Evolutionary conservation across 2,329 filamentous ascomycete species (phyloP), one percentile per base, ranked within the genome.

Genomic region (Dichotomopilus funicola): DNA sequence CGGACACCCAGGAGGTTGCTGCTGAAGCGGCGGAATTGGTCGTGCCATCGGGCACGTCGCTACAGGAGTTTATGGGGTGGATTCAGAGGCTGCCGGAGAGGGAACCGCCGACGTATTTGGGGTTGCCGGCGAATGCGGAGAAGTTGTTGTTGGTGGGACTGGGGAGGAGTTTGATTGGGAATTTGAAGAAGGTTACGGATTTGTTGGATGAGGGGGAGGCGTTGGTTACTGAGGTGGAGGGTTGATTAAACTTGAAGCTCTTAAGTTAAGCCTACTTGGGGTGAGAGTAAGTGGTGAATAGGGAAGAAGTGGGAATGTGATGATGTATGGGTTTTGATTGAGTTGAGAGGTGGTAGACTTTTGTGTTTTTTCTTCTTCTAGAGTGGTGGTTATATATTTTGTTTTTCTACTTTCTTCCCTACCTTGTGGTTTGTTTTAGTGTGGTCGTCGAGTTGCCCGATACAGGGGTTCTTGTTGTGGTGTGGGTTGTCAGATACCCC

Each of bases 161-260:
- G 66, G 95, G 92, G 44, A 82, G 83, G 67, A 88, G 86, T 66
- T 85, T 96, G 81, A 85, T 96, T 65, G 81, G 80, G 61, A 91
- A 96, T 71, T 66, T 97, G 70, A 85, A 86, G 67, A 89, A 86
- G 70, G 88, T 99, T 51, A 88, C 88, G 60, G 88, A 90, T 62
- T 77, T 96, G 71, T 73, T 99, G 67, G 92, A 99, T 71, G 94
- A 99, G 70, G 91, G 90, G 1, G 94, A 99, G 77, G 88, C 94
- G 71, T 75, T 96, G 62, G 87, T 95, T 80, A 83, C 83, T 47
- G 88, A 91, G 67, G 73, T 66, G 40, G 73, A 19, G 35, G 50
- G 19, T 27, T 27, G 19, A 27, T 43, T 4, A 13, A 27, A 27
- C n/a, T 13, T 47, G 31, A 47, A 5, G 19, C n/a, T 34, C 8